Evolutionary conservation across 1,284 basidiomycete genomes (phyloP).

Genomic region (Fistulina hepatica): DNA sequence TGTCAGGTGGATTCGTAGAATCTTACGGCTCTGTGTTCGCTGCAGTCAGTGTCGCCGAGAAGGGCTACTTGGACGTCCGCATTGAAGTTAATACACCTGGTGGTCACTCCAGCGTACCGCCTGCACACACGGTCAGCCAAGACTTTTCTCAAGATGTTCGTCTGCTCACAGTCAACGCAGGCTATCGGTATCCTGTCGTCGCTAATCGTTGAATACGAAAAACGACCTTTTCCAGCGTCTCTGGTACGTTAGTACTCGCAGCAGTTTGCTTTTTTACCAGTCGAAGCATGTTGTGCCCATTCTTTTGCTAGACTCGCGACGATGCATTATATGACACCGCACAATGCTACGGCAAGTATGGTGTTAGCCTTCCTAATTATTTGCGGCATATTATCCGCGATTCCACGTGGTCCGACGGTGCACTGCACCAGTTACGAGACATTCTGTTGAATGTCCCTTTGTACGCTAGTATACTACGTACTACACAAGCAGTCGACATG

Average conservation of each 20-base stretch:
- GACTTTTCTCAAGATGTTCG: too few species aligned
- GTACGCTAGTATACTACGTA: constrained; percentile 28
- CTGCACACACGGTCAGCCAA: constrained; percentile 16
- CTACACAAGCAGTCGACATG: constrained; percentile 48
- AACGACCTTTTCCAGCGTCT: too few species aligned
- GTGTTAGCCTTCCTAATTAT: constrained; percentile 22
- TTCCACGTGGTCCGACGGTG: constrained; percentile 17
- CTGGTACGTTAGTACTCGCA: too few species aligned
- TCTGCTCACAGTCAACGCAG: too few species aligned
- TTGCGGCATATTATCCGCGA: constrained; percentile 20
- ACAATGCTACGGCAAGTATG: constrained; percentile 26
- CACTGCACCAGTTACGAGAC: constrained; percentile 24
- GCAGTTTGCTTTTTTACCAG: too few species aligned
- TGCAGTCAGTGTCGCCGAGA: constrained; percentile 6
- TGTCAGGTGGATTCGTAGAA: constrained; percentile 16
- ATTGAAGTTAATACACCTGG: constrained; percentile 10
- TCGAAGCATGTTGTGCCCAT: too few species aligned
- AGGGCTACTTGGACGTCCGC: constrained; percentile 9
- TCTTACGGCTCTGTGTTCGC: constrained; percentile 24
- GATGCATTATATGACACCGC: constrained; percentile 19
- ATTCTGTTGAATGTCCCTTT: constrained; percentile 18
- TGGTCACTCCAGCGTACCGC: constrained; percentile 8
- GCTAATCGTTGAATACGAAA: neutral
- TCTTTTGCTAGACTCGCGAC: constrained; percentile 15
- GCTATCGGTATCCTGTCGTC: neutral